These are phyloP conservation scores for Apophysomyces elegans DNA, from an alignment of 371 early-diverging fungal species.

Conservation along the genomic window DNA sequence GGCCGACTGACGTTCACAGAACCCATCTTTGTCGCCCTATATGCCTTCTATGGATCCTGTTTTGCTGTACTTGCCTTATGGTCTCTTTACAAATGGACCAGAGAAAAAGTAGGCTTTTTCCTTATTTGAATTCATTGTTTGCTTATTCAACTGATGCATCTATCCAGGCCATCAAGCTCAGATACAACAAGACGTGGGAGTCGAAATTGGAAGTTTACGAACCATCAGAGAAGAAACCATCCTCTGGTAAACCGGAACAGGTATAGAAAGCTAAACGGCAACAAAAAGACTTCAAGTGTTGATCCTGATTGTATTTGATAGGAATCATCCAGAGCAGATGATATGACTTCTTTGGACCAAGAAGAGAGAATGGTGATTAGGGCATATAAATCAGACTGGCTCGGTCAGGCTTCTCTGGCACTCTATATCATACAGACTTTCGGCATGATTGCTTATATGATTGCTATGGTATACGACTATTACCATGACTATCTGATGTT, in stretches of 20 bases:
- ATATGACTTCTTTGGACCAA: conserved; percentile 18
- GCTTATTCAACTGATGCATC: not conserved
- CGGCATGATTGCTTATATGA: conserved; percentile 37
- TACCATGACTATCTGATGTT: conserved; percentile 32
- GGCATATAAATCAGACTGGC: conserved; percentile 18
- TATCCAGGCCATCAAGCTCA: conserved; percentile 9
- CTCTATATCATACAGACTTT: conserved; percentile 19
- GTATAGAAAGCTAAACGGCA: not conserved
- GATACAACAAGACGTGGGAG: not conserved
- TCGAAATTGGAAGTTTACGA: conserved; percentile 9
- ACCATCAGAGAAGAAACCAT: not conserved
- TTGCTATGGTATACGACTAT: conserved; percentile 34
- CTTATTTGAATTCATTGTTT: not conserved
- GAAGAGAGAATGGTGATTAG: conserved; percentile 20
- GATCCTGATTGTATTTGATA: no score
- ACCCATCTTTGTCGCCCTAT: conserved; percentile 44
- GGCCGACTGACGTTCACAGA: conserved; percentile 44
- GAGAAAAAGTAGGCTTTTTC: conserved; percentile 22
- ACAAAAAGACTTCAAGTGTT: no score
- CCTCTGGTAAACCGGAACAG: not conserved
- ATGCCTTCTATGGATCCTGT: conserved; percentile 62
- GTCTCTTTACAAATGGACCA: conserved; percentile 55
- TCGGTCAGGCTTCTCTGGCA: conserved; percentile 9
- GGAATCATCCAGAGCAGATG: not conserved
- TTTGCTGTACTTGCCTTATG: conserved; percentile 52